Evolutionary conservation across 352 stramenopile genomes (phyloP).

Genomic region (Pythium volutum): DNA sequence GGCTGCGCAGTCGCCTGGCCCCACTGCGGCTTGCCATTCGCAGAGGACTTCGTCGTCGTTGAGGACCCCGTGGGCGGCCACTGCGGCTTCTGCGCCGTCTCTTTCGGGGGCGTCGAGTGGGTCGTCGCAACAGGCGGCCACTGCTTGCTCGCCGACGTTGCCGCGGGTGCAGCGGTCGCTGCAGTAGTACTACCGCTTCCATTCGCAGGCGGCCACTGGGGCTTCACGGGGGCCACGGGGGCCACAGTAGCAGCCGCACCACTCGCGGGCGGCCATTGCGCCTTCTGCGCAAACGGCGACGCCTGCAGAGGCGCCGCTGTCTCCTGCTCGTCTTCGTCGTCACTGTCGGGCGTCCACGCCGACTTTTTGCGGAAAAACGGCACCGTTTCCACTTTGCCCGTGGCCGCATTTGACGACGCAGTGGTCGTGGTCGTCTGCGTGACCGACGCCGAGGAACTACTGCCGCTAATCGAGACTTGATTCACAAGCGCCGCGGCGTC

Average conservation of each 20-base stretch:
- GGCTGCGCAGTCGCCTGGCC: no score
- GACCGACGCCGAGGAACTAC: slow-evolving; percentile 10
- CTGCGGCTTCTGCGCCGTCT: slow-evolving; percentile 21
- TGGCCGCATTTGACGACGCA: not conserved
- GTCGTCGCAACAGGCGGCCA: slow-evolving; percentile 7
- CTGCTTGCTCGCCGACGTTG: slow-evolving; percentile 7
- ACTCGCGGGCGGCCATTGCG: slow-evolving; percentile 50
- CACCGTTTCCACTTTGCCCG: slow-evolving; percentile 14
- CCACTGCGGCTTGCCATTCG: not conserved
- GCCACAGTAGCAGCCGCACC: slow-evolving; percentile 1
- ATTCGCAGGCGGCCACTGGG: slow-evolving; percentile 30
- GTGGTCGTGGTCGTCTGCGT: not conserved
- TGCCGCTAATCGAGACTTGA: slow-evolving; percentile 36
- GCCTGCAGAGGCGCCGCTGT: slow-evolving; percentile 9
- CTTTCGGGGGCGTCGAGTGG: slow-evolving; percentile 20
- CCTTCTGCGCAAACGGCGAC: slow-evolving; percentile 43
- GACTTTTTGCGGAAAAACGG: slow-evolving; percentile 19
- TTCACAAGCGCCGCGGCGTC: slow-evolving; percentile 42
- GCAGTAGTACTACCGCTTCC: not conserved
- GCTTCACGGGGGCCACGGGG: slow-evolving; percentile 23
- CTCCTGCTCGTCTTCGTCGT: slow-evolving; percentile 18
- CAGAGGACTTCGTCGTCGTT: not conserved
- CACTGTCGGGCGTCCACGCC: slow-evolving; percentile 13
- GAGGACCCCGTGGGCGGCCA: slow-evolving; percentile 38
- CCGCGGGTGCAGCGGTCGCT: not conserved